A percentile compares a stretch with the other conserved stretches of the same genome.
Conservation (phyloP, 169 alveolate genomes). For the Plasmodium vivax region DNA sequence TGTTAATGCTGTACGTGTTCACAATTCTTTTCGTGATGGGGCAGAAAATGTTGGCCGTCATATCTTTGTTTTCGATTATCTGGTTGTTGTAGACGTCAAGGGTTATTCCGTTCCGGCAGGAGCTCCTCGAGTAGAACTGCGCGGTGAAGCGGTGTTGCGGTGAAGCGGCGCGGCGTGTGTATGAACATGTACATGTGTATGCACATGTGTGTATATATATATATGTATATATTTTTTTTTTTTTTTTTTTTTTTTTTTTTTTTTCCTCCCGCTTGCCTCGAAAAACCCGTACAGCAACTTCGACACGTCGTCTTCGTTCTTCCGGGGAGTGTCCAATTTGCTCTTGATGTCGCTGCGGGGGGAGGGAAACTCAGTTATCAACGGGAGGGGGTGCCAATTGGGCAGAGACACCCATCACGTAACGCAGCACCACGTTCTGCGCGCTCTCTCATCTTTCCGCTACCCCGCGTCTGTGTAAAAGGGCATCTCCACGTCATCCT, state of each 20-base stretch:
- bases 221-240: no score
- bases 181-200: neutral
- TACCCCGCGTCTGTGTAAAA: constrained; percentile 55
- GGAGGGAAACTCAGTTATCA: neutral
- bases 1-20: constrained; percentile 64
- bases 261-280: constrained; percentile 17
- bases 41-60: constrained; percentile 69
- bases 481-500: constrained; percentile 68
- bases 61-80: constrained; percentile 66
- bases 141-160: neutral
- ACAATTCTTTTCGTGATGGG: constrained; percentile 69
- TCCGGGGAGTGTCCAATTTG: constrained; percentile 9
- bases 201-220: neutral
- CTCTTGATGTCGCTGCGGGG: constrained; percentile 28
- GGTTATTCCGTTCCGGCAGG: constrained; percentile 55
- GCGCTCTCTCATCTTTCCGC: neutral
- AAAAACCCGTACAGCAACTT: constrained; percentile 64
- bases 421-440: neutral
- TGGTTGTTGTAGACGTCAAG: constrained; percentile 64
- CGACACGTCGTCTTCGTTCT: constrained; percentile 57
- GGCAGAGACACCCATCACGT: neutral
- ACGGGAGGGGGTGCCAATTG: neutral
- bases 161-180: neutral
- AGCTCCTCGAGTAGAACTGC: constrained; percentile 44
- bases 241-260: constrained; percentile 13